Evolutionary conservation across 2,329 filamentous ascomycete species (phyloP), one percentile per base, ranked within the genome.

Genomic region (Epicoccum nigrum): DNA sequence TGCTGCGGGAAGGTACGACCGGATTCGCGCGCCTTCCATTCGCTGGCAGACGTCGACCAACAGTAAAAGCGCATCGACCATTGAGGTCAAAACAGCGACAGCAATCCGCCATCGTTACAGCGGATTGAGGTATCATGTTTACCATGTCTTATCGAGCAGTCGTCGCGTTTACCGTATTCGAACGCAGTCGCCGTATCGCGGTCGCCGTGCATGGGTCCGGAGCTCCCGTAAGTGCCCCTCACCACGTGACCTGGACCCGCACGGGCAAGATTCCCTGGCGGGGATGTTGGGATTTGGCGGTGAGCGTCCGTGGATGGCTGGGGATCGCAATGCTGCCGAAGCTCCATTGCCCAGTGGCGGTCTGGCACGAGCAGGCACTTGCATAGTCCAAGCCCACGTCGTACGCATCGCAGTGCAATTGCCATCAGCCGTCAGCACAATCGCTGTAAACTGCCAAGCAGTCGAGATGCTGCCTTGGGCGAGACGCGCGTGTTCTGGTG

Each of bases 251-350:
- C 4, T 40, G 9, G 41, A 23, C 56, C 49, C 39, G 40, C 41
- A 25, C 23, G 6, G 23, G 23, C 6, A 9, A 6, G 6, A 31
- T 51, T 53, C 45, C 37, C 47, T 50, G 51, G 56, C 54, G 50
- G 51, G 55, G 54, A 51, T 44, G 43, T 51, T 54, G 47, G 40
- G 59, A 69, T 62, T 65, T 71, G 69, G 68, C 68, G 69, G 69
- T 71, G 69, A 69, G 67, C 58, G 57, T 37, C 49, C 45, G 57
- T 47, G 62, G 63, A 63, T 68, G 69, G 67, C 69, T 71, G 69
- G 67, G 62, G 54, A 55, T 54, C 37, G 47, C 41, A 52, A 42
- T 41, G 57, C 49, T 52, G 28, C 41, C 39, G 48, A 45, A 51
- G 56, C 55, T 38, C 54, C 46, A 40, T 44, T 51, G 51, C 6